Base-by-base conservation (phyloP, 345 rosid genomes). In the Eucalyptus pauciflora region DNA sequence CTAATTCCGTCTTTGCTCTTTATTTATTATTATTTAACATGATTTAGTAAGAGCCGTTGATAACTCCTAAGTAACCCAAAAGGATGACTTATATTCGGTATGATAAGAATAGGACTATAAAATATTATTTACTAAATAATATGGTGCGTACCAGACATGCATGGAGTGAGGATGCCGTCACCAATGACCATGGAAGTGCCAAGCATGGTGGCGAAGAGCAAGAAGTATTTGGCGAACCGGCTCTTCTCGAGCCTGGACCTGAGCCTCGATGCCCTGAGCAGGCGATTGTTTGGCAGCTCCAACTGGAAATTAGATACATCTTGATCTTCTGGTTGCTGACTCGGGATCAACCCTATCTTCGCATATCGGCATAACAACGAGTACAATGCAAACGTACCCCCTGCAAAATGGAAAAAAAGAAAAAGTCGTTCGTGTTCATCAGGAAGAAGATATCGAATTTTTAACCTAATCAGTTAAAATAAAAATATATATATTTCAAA, bases 181-280 rank as follows among this genome's bases (percentile, higher is more conserved):
- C 96, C 96, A 45, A 95, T 89, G 91, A 95, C 94, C 96, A 95
- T 94, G 90, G 96, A 94, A 45, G 94, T 93, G 5, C 93, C 94
- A 15, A 93, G 92, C 94, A 95, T 90, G 88, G 95, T 93, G 80
- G 91, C 90, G 22, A 94, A 67, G 83, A 93, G 87, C 6, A 95
- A 79, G 51, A 92, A 88, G 50, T 89, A 52, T 86, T 94, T 95
- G 69, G 92, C 93, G 7, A 90, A 88, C 5, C 13, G 33, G 86
- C 94, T 93, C 10, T 87, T 89, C 90, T 94, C 94, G 0, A 94
- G 89, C 87, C 11, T 54, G 7, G 90, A 80, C 87, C 91, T 92
- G 76, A 94, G 81, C 14, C 29, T 56, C 18, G 92, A 90, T 33
- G 96, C 95, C 86, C 87, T 71, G 45, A 69, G 86, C 15, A 86